Evolutionary conservation across 495 filamentous ascomycete genomes (phyloP), one percentile per base, ranked within the genome.

Genomic region (Evernia prunastri): DNA sequence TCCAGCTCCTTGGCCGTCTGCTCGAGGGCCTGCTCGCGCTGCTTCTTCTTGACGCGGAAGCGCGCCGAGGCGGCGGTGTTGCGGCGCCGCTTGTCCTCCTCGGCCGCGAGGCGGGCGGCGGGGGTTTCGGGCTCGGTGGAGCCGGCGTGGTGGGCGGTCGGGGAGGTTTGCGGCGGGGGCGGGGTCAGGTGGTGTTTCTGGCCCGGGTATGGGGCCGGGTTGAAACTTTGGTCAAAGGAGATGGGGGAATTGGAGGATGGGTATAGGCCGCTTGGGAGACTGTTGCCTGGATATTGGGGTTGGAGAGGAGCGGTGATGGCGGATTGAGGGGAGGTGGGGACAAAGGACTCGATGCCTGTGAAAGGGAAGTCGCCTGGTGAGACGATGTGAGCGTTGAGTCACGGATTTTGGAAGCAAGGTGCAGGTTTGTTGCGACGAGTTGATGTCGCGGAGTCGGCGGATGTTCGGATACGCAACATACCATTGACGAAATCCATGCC

Each of bases 11-110:
- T 93, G 63, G 94, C 89, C 54, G 86, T 86, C 61, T 87, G 87
- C 78, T 97, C 94, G 64, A 98, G 88, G 4, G 89, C 87, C 73
- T 94, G 89, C 78, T 98, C 94, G 60, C 94, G 89, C 77, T 96
- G 90, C 84, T 98, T 98, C 90, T 98, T 98, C 85, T 98, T 98
- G 71, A 96, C 86, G 63, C 94, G 89, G 84, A 98, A 98, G 60
- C 94, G 89, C 27, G 94, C 94, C 58, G 85, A 89, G 49, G 94
- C 94, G 42, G 94, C 94, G 1, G 94, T 98, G 76, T 98, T 98
- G 66, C 94, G 89, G 54, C 93, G 87, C 15, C 94, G 90, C 74
- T 97, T 97, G 75, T 98, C 94, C 79, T 98, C 94, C 76, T 98
- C 94, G 37, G 94, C 92, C 20, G 90, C 91, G 18, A 86, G 68